A percentile compares a stretch with the other conserved stretches of the same genome.
Conservation (phyloP, 2,329 filamentous ascomycete species). For the Aspergillus intermedius region DNA sequence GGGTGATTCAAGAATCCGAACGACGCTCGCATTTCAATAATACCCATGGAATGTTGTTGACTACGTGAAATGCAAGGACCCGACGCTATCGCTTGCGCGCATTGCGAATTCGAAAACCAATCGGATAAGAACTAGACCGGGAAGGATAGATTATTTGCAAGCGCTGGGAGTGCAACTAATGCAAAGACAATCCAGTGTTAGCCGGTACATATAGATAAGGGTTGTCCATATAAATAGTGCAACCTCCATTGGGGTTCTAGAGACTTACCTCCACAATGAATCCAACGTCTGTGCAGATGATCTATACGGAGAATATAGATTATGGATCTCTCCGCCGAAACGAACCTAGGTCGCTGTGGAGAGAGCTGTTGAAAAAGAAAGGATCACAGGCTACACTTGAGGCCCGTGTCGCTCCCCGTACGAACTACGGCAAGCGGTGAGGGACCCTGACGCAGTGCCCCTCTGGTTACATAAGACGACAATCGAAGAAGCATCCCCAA, state of each 20-base stretch:
- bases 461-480: conserved; percentile 18
- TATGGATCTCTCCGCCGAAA: conserved; percentile 5
- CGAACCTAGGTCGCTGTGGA: conserved; percentile 13
- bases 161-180: not conserved
- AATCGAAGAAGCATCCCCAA: conserved; percentile 6
- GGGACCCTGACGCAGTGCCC: conserved; percentile 17
- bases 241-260: not conserved
- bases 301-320: not conserved
- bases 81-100: conserved; percentile 4
- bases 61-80: conserved; percentile 2
- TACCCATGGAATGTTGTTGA: conserved; percentile 1
- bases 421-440: conserved; percentile 15
- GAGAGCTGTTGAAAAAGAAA: not conserved
- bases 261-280: not conserved
- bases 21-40: conserved; percentile 13
- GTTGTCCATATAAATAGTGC: not conserved
- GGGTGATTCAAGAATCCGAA: conserved; percentile 1
- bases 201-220: not conserved
- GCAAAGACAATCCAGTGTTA: not conserved
- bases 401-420: conserved; percentile 5
- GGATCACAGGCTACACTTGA: conserved; percentile 3
- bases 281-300: not conserved
- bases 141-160: not conserved
- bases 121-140: not conserved
- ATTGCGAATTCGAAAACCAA: conserved; percentile 7